A percentile compares a stretch with the other conserved stretches of the same genome.
Conservation (phyloP, 1,139 yeast species). For the Candida albicans region DNA sequence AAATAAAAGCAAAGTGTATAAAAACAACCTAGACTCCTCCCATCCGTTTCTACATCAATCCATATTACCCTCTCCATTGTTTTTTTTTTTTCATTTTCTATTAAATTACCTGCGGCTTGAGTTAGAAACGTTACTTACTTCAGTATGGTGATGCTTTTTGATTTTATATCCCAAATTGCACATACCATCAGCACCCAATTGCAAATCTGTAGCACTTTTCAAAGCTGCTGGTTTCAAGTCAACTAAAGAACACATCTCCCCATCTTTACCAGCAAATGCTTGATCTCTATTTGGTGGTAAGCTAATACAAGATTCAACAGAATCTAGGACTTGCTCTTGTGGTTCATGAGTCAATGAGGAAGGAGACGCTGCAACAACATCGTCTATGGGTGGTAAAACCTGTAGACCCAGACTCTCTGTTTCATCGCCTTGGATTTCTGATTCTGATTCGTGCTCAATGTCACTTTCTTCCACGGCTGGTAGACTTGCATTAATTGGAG, state of each 20-base stretch:
- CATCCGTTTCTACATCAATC: too few species aligned
- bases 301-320: conserved; percentile 5
- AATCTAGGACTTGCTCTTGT: background rate
- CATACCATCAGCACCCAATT: conserved; percentile 30
- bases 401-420: background rate
- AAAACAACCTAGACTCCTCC: background rate
- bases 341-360: conserved; percentile 12
- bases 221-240: conserved; percentile 11
- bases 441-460: conserved; percentile 10
- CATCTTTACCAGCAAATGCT: background rate
- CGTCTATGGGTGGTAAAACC: background rate
- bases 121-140: conserved; percentile 33
- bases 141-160: conserved; percentile 47
- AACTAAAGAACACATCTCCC: conserved; percentile 8
- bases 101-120: conserved; percentile 3
- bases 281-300: conserved; percentile 7
- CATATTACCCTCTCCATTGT: background rate
- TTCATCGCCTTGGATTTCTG: background rate
- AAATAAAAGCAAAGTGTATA: conserved; percentile 1
- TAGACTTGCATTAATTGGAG: conserved; percentile 8
- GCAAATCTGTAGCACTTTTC: conserved; percentile 14
- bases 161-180: conserved; percentile 48
- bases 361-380: conserved; percentile 8
- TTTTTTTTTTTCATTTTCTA: background rate
- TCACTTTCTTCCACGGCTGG: conserved; percentile 15